Base-by-base conservation (phyloP, 1,284 basidiomycete species). In the Sporisorium iseilematis-ciliati region DNA sequence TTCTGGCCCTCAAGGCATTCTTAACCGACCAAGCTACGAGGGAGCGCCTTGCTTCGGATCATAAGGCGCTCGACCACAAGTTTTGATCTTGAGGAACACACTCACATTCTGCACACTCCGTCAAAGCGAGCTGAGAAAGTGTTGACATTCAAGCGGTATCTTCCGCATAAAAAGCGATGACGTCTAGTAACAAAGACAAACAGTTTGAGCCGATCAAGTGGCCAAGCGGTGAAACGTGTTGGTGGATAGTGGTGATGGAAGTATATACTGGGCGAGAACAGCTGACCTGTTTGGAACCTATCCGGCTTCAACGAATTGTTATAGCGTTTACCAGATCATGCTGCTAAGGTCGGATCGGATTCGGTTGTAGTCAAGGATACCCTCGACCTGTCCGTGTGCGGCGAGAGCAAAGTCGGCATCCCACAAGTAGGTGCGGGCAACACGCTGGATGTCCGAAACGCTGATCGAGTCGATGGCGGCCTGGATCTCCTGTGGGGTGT, bases 391-490 rank as follows among this genome's bases (percentile, higher is more conserved):
- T 52, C 72, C 71, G 40, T 74, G 56, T 45, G 56, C 77, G 58
- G 75, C 70, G 25, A 85, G 69, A 29, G 83, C 82, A 59, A 84
- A 74, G 86, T 95, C 93, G 86, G 92, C 92, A 87, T 97, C 96
- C 94, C 95, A 98, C 33, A 98, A 89, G 87, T 97, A 97, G 88
- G 95, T 96, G 87, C 93, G 91, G 52, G 96, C 96, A 71, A 95
- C 94, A 45, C 93, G 90, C 88, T 93, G 92, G 87, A 99, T 95
- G 86, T 97, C 95, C n/a, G 90, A 91, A 26, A 90, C 88, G 33
- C 90, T 91, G 73, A 99, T 93, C 56, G 92, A 91, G 86, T 98
- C 94, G 55, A 99, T 91, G 51, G 93, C 93, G 65, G 89, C 89
- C 89, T 98, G 95, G 78, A 97, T 95, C 88, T 99, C 94, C 86